These are phyloP conservation scores for Mycothermus thermophilus DNA, from an alignment of 495 filamentous ascomycete species.

Conservation along the genomic window DNA sequence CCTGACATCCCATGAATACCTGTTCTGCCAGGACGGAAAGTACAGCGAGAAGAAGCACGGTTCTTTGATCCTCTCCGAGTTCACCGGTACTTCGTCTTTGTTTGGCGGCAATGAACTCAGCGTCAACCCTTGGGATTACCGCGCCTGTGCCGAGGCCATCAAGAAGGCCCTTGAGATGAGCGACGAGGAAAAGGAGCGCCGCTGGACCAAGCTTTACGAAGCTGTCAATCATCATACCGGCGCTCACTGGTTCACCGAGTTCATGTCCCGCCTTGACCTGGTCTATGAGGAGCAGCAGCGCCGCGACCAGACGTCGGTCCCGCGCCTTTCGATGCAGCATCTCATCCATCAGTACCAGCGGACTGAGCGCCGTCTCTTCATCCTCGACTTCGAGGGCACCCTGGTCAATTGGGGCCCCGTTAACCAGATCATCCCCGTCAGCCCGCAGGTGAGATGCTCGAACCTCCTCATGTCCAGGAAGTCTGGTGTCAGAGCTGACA, in stretches of 20 bases:
- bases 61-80: conserved; percentile 81
- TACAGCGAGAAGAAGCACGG: conserved; percentile 59
- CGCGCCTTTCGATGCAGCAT: conserved; percentile 54
- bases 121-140: conserved; percentile 90
- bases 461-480: no score
- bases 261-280: conserved; percentile 50
- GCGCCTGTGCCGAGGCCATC: conserved; percentile 70
- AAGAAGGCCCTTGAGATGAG: conserved; percentile 63
- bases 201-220: conserved; percentile 62
- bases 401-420: conserved; percentile 72
- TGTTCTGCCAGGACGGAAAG: conserved; percentile 85
- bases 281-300: conserved; percentile 71
- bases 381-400: conserved; percentile 87
- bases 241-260: conserved; percentile 63
- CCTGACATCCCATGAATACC: conserved; percentile 79
- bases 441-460: conserved; percentile 45
- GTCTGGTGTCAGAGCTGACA: no score
- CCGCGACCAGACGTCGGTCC: conserved; percentile 71
- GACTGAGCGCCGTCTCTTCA: conserved; percentile 57
- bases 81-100: conserved; percentile 77
- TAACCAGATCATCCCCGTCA: conserved; percentile 65
- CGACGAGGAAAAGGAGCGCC: conserved; percentile 51
- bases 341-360: conserved; percentile 50
- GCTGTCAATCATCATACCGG: conserved; percentile 71
- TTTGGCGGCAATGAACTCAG: conserved; percentile 64